Evolutionary conservation across 2,329 filamentous ascomycete genomes (phyloP), one percentile per base, ranked within the genome.

Genomic region (Chlorencoelia australis): DNA sequence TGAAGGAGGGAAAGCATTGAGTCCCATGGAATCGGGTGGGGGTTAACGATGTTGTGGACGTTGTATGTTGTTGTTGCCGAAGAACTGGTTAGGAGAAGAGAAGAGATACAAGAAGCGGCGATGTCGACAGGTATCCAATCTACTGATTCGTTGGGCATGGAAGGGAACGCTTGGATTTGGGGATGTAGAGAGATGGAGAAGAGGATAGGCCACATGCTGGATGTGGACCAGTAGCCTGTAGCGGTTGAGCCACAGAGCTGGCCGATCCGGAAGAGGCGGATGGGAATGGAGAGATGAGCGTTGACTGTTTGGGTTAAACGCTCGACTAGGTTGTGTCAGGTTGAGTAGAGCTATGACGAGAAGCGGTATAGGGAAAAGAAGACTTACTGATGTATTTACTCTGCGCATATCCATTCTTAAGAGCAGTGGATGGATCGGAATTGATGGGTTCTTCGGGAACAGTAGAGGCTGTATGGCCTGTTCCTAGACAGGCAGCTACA

Each of bases 21-120:
- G 11, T 9, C 3, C 50, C 50, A 54, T 1, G 43, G 13, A 2
- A 52, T 43, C 1, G 42, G 35, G 6, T 40, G 11, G 0, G 51
- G 49, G 30, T 54, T 54, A 9, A 44, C 39, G 11, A 54, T 53
- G n/a, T 54, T 54, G 19, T 50, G 46, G 14, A 52, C 45, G 2
- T 30, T 13, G 26, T 52, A 50, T 31, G 13, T 7, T 28, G 11
- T 17, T 8, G 7, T 5, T 41, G 32, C 4, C 33, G 11, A 11
- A 42, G 30, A 28, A 10, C 17, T 10, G 7, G 32, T 13, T n/a
- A 40, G 17, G 5, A 45, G 15, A 8, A 48, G 26, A 17, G 51
- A 46, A 6, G 30, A 20, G 8, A 52, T 48, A 2, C 33, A 41
- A 5, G 14, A 13, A 4, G 49, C 49, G 5, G 48, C 51, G 9